Evolutionary conservation across 1,284 basidiomycete species (phyloP).

Genomic region (Leccinum angustisporum): DNA sequence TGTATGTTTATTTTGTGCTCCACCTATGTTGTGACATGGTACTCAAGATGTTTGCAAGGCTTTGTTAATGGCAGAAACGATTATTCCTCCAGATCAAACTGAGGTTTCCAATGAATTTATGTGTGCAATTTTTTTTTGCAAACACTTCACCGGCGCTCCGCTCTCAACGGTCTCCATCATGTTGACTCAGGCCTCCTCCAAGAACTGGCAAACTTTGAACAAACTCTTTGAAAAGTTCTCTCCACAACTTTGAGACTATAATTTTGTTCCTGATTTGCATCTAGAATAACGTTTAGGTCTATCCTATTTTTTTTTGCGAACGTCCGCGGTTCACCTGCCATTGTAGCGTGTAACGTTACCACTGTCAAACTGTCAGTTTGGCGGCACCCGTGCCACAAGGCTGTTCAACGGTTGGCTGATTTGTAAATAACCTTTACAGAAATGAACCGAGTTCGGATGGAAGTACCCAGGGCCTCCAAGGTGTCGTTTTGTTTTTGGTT

Average conservation of each 20-base stretch:
- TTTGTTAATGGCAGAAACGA: too few relatives aligned
- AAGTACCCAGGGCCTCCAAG: not conserved
- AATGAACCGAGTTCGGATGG: not conserved
- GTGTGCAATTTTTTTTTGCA: not conserved
- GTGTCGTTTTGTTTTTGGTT: not conserved
- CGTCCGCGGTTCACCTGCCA: not conserved
- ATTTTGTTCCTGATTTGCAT: not conserved
- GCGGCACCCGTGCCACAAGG: not conserved
- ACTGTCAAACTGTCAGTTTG: not conserved
- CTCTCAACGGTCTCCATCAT: not conserved
- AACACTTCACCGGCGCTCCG: not conserved
- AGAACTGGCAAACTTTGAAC: not conserved
- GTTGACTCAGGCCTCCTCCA: not conserved
- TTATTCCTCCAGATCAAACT: too few relatives aligned
- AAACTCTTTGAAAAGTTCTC: not conserved
- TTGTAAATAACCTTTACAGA: not conserved
- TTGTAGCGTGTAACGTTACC: not conserved
- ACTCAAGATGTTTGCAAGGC: too few relatives aligned
- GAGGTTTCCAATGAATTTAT: not conserved
- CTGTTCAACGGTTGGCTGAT: not conserved
- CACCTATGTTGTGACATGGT: too few relatives aligned
- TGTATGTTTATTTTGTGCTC: too few relatives aligned
- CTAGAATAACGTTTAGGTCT: not conserved
- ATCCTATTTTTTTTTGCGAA: not conserved
- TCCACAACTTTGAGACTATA: not conserved